A percentile compares a stretch with the other conserved stretches of the same genome.
Conservation (phyloP, 352 stramenopile species). For the Thalassiosira delicatula region DNA sequence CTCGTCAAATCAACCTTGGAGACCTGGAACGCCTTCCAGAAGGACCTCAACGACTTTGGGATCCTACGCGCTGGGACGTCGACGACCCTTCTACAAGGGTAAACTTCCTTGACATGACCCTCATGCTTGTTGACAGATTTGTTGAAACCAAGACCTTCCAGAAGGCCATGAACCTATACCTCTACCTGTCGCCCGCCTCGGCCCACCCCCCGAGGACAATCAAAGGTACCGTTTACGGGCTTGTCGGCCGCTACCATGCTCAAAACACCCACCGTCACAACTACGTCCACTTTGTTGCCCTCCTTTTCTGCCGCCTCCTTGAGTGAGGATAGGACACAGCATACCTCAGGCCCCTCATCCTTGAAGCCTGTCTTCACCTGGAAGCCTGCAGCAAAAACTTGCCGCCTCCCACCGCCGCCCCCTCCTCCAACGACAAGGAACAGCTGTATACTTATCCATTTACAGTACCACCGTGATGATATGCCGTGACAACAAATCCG, state of each 20-base stretch:
- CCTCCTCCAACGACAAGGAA: too few relatives aligned
- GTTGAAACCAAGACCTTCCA: background rate
- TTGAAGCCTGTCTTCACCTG: background rate
- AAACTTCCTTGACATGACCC: constrained; percentile 4
- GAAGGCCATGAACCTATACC: constrained; percentile 28
- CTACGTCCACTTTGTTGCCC: background rate
- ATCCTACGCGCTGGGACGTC: background rate
- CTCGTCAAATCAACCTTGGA: background rate
- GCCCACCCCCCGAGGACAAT: constrained; percentile 21
- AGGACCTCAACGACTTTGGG: background rate
- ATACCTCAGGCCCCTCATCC: background rate
- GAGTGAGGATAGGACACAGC: background rate
- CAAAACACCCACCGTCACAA: background rate
- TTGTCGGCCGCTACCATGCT: background rate
- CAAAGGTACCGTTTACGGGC: background rate
- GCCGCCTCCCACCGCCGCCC: too few relatives aligned
- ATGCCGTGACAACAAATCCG: background rate
- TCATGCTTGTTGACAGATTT: background rate
- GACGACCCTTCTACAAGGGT: background rate
- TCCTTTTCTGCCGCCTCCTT: background rate
- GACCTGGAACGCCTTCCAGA: background rate
- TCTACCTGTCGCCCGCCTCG: constrained; percentile 34
- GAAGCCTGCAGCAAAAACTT: background rate
- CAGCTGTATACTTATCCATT: background rate
- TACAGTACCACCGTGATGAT: background rate